Base-by-base conservation (phyloP, 2,329 filamentous ascomycete species). In the Cladophialophora chaetospira region DNA sequence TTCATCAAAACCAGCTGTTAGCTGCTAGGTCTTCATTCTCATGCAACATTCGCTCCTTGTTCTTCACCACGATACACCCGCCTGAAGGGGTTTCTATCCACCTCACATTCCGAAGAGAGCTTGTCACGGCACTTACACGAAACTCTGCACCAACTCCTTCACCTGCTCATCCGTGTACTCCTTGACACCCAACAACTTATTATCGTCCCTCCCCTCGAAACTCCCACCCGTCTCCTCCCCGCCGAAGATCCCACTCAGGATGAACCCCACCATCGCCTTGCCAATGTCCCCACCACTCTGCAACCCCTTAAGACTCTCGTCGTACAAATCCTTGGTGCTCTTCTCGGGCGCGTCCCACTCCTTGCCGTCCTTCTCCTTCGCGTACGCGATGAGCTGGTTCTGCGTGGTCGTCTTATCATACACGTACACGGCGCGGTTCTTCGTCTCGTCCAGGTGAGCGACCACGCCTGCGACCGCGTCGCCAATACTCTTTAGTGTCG, bases 391-490 rank as follows among this genome's bases (percentile, higher is more conserved):
- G 1, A 79, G 47, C 35, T 72, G 53, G 17, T 75, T 75, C 67
- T 82, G 81, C 0, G 78, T 76, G 11, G 75, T 67, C 4, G 72
- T 68, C 3, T 73, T 67, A 21, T 77, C 75, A 4, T 78, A 67
- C 15, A 82, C 68, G 56, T 73, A 76, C 1, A 86, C 73, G 4
- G 67, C 54, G 1, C 76, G 72, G 65, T 86, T 84, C 67, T 75
- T 57, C 1, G 82, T 85, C 65, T 81, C 76, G 2, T 79, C 75
- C 0, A 74, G 77, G 49, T 83, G 72, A 5, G 64, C 55, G 1
- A 85, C 67, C 1, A 83, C 70, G 0, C 76, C 78, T 0, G 77
- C 75, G 0, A 85, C 72, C 1, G 75, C 79, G 19, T 77, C 70
- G 0, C 69, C 82, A 13, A 85, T 66, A 1, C 73, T 73, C 0